These are phyloP conservation scores for Botrytis paeoniae DNA, from an alignment of 2,329 filamentous ascomycete genomes.

Conservation along the genomic window DNA sequence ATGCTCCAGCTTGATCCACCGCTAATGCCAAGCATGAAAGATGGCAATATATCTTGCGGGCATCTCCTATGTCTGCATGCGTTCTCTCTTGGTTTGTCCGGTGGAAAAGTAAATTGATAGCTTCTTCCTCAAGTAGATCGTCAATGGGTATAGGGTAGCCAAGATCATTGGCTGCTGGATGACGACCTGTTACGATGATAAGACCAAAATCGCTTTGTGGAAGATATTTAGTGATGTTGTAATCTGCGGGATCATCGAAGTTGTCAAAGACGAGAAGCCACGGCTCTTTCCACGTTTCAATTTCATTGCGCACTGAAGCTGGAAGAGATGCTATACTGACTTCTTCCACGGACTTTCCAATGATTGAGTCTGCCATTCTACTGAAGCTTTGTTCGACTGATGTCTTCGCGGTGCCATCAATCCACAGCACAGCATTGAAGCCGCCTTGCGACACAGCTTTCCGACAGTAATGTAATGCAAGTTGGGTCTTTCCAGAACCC, in stretches of 20 bases:
- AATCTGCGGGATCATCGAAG: neutral
- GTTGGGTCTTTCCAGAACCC: neutral
- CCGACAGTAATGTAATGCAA: neutral
- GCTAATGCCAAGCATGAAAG: neutral
- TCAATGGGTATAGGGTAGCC: neutral
- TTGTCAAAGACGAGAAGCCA: neutral
- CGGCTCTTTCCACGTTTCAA: neutral
- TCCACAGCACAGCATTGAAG: neutral
- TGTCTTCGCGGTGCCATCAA: neutral
- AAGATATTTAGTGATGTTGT: neutral
- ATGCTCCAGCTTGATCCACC: neutral
- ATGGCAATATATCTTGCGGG: neutral
- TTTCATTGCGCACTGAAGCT: too few species aligned
- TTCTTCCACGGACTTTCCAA: neutral
- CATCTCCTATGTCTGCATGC: neutral
- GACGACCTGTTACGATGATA: neutral
- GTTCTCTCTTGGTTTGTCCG: neutral
- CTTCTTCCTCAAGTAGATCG: neutral
- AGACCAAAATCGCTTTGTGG: neutral
- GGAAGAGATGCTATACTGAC: neutral
- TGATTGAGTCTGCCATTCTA: neutral
- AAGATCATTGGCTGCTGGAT: neutral
- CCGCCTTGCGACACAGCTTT: neutral
- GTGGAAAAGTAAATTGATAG: neutral
- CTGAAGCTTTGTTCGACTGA: neutral